Conservation (phyloP, 2,329 filamentous ascomycete genomes). For the Aureobasidium melanogenum region DNA sequence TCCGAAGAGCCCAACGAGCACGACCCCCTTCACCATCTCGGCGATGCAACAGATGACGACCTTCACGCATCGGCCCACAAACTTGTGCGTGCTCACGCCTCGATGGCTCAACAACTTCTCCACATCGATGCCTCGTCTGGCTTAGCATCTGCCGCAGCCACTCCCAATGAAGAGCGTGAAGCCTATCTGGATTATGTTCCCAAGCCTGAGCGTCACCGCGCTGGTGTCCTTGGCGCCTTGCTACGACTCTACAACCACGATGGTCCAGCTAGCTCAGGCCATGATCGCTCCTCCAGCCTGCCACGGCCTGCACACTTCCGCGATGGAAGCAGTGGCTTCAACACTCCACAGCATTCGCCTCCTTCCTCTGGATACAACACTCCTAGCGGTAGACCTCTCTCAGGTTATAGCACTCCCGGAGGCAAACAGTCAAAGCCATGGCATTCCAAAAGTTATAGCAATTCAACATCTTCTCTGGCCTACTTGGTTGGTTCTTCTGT, state of each 20-base stretch:
- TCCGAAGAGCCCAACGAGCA: slow-evolving; percentile 25
- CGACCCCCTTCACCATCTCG: slow-evolving; percentile 12
- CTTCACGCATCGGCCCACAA: slow-evolving; percentile 34
- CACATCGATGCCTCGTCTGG: slow-evolving; percentile 20
- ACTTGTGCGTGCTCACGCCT: slow-evolving; percentile 34
- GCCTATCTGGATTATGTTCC: slow-evolving; percentile 57
- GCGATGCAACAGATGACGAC: slow-evolving; percentile 6
- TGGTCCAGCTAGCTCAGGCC: background rate
- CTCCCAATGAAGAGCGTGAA: slow-evolving; percentile 39
- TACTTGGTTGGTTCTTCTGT: slow-evolving; percentile 37
- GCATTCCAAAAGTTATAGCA: slow-evolving; percentile 27
- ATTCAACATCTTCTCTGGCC: slow-evolving; percentile 34
- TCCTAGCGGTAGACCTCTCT: slow-evolving; percentile 20
- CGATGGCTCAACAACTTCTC: slow-evolving; percentile 14
- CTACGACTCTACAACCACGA: slow-evolving; percentile 56
- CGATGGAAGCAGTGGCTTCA: slow-evolving; percentile 15
- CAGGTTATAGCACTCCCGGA: background rate
- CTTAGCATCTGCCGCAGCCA: slow-evolving; percentile 38
- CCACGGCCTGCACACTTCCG: slow-evolving; percentile 11
- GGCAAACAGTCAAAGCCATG: slow-evolving; percentile 22
- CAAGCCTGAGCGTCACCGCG: slow-evolving; percentile 58
- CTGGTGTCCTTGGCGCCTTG: slow-evolving; percentile 63
- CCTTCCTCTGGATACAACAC: slow-evolving; percentile 35
- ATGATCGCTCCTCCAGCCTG: slow-evolving; percentile 12
- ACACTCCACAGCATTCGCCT: slow-evolving; percentile 31